Evolutionary conservation across 805 yeast genomes (phyloP), one percentile per base, ranked within the genome.

Genomic region (Barnettozyma populi): DNA sequence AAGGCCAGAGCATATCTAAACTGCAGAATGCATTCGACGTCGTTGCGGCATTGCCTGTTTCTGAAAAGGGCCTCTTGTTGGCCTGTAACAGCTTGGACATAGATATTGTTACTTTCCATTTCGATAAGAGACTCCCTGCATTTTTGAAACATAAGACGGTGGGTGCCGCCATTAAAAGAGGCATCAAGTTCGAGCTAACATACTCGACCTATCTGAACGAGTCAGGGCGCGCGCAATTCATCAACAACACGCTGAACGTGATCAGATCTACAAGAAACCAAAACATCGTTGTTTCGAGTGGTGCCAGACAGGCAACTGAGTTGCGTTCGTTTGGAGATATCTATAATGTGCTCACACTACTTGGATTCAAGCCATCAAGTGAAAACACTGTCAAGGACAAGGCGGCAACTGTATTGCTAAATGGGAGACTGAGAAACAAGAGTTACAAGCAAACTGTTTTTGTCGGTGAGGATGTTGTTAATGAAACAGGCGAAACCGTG

Each of bases 101-200:
- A 38, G 98, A 94, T 66, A 51, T 94, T 23, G 76, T 94, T 18
- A 80, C 96, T 1, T 74, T 94, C 46, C 81, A 85, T 45, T 76
- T 84, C 62, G 67, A 76, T 23, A 70, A 73, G 38, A 76, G 87
- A 48, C 66, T 89, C 42, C 92, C 95, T 0, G 82, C 79, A 52
- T 87, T 81, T 61, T 68, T 94, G 54, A 85, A 85, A 57, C 96
- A 90, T 67, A 89, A 90, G 57, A 80, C 88, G 1, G 74, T 89
- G 8, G 86, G 96, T 38, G 80, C 89, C 37, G 97, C 95, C 1
- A 73, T 87, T 4, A 84, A 83, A 18, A 77, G 89, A 44, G 98
- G 98, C 2, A 76, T 89, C 23, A 80, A 80, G 54, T 77, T 94
- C 53, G 99, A 94, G 62, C 74, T 94, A 8, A 74, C 79, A 41